A percentile compares a stretch with the other conserved stretches of the same genome.
These are phyloP conservation scores for Coemansia furcata DNA, from an alignment of 192 early-diverging fungal species.

Conservation along the genomic window DNA sequence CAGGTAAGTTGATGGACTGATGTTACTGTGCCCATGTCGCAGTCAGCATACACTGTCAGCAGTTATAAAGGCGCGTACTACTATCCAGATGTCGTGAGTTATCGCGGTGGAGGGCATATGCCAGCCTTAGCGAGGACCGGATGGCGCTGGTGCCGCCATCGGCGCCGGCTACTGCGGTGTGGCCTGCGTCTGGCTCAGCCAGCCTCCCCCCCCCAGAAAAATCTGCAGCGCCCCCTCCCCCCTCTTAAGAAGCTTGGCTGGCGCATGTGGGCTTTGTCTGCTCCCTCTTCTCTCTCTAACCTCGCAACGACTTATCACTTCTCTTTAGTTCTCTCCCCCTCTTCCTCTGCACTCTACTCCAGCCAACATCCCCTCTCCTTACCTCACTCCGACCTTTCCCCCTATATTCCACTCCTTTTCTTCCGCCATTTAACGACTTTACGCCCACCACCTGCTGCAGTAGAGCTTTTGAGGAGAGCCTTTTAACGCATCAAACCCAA, in stretches of 20 bases:
- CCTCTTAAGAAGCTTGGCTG: conserved; percentile 24
- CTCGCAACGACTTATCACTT: conserved; percentile 8
- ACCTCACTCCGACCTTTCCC: conserved; percentile 16
- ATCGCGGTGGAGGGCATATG: background rate
- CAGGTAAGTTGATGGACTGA: background rate
- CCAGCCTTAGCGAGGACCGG: background rate
- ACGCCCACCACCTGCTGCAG: conserved; percentile 8
- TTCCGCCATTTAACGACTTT: conserved; percentile 14
- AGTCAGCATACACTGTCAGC: background rate
- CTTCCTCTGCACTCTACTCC: conserved; percentile 44
- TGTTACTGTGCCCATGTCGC: conserved; percentile 1
- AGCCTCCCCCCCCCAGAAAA: conserved; percentile 27
- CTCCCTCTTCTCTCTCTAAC: conserved; percentile 28
- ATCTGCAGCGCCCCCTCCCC: conserved; percentile 25
- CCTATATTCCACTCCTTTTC: background rate
- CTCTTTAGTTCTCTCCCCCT: conserved; percentile 21
- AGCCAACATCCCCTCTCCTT: conserved; percentile 22
- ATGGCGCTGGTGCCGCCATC: background rate
- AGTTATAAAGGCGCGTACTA: conserved; percentile 1
- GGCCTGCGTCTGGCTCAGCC: conserved; percentile 6
- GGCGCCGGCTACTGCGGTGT: conserved; percentile 6
- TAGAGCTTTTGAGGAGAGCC: conserved; percentile 18
- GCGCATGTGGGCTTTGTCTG: conserved; percentile 21
- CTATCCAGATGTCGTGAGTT: background rate
- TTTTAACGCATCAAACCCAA: background rate